phyloP scores from a whole-genome alignment of 768 basidiomycete genomes.

The Heimioporus sp. region DNA sequence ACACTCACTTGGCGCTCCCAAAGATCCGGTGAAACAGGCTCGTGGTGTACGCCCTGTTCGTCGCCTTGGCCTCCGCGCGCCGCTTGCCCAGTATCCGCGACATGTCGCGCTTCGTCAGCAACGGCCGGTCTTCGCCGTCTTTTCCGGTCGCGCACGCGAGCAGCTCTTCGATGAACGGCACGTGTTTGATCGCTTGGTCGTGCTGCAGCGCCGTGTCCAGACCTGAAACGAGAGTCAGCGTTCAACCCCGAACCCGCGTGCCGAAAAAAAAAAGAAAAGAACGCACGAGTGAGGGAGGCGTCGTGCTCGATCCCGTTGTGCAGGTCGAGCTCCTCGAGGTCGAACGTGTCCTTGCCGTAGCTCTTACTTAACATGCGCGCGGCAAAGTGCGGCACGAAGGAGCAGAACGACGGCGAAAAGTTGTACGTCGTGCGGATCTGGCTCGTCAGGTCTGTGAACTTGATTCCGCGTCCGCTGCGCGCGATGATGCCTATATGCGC shows the following conservation, averaged over 20 bases:
- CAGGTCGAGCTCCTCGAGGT: constrained; percentile 63
- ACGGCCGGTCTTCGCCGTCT: constrained; percentile 40
- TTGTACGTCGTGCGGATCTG: constrained; percentile 61
- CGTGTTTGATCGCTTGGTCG: constrained; percentile 53
- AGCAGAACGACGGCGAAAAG: constrained; percentile 65
- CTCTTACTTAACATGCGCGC: constrained; percentile 57
- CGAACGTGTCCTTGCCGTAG: constrained; percentile 57
- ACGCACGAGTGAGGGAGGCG: constrained; percentile 33
- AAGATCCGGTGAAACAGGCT: constrained; percentile 58
- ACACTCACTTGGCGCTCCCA: constrained; percentile 68
- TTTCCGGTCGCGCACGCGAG: constrained; percentile 60
- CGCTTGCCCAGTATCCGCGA: constrained; percentile 58
- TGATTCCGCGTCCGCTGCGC: constrained; percentile 68
- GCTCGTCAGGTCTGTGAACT: constrained; percentile 47
- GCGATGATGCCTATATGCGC: constrained; percentile 40
- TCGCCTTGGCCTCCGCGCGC: constrained; percentile 51
- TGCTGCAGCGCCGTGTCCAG: constrained; percentile 46
- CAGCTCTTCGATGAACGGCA: constrained; percentile 54
- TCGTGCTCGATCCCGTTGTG: constrained; percentile 59
- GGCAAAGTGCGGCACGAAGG: constrained; percentile 59
- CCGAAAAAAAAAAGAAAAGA: too few relatives aligned
- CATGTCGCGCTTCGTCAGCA: constrained; percentile 59
- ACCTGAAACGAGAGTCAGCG: constrained; percentile 36
- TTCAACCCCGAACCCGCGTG: too few relatives aligned
- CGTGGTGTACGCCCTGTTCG: constrained; percentile 58